These are phyloP conservation scores for Diplodia scrobiculata DNA, from an alignment of 2,329 filamentous ascomycete genomes.

Conservation along the genomic window DNA sequence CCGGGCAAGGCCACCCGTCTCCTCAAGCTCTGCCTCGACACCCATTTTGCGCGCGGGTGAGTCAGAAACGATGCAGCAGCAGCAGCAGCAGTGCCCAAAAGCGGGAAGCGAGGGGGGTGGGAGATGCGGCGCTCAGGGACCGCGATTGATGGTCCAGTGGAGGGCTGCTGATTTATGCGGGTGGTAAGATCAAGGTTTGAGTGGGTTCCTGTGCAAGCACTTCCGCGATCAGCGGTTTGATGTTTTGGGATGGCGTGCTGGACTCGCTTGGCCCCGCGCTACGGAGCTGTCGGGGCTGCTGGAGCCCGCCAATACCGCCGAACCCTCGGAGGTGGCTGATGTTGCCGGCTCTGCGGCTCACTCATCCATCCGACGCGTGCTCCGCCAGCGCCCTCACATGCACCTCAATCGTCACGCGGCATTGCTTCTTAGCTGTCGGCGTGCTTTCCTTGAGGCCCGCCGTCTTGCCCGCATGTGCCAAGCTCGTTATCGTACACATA, in stretches of 20 bases:
- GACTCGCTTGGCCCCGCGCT: constrained; percentile 9
- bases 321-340: background rate
- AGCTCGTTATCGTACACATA: constrained; percentile 18
- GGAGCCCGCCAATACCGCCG: constrained; percentile 4
- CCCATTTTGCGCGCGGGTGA: constrained; percentile 34
- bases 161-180: constrained; percentile 24
- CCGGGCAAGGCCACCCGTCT: constrained; percentile 41
- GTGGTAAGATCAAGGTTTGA: constrained; percentile 12
- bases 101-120: background rate
- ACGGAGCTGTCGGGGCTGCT: background rate
- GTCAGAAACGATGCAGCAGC: background rate
- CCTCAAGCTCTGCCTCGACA: constrained; percentile 47
- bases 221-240: constrained; percentile 22
- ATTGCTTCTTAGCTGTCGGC: background rate
- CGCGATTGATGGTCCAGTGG: constrained; percentile 3
- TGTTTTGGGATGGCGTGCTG: constrained; percentile 26
- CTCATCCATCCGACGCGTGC: background rate
- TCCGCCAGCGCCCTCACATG: background rate
- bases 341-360: background rate
- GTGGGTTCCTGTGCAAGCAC: constrained; percentile 15
- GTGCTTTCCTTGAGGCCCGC: background rate
- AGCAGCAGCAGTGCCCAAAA: background rate
- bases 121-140: constrained; percentile 11
- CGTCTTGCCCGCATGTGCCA: background rate
- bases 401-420: background rate